Percentiles rank a stretch among this genome's conserved stretches.
Conservation (phyloP, 1,284 basidiomycete genomes). For the Rugosomyces carneus region DNA sequence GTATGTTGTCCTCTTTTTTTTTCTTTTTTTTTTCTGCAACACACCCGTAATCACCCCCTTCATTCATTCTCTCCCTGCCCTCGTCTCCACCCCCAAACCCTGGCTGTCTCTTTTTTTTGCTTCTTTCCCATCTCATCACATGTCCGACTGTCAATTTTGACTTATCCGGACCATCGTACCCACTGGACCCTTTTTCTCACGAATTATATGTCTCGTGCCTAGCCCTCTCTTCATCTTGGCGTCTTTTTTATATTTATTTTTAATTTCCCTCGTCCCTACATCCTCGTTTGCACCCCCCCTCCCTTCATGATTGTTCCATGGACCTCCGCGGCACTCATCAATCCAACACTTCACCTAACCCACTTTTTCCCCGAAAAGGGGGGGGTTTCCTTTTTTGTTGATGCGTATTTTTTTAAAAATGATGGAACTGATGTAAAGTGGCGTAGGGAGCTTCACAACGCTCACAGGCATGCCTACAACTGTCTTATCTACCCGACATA, state of each 20-base stretch:
- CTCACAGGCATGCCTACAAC: constrained; percentile 65
- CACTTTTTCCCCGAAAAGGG: too few relatives aligned
- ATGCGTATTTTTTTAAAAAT: too few relatives aligned
- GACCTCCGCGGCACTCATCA: too few relatives aligned
- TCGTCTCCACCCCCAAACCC: background rate
- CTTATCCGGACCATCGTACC: constrained; percentile 8
- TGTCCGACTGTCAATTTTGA: constrained; percentile 9
- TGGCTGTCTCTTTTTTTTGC: constrained; percentile 16
- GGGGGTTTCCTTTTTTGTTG: too few relatives aligned
- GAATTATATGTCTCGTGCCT: background rate
- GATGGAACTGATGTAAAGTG: background rate
- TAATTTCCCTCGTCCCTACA: background rate
- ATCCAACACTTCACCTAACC: too few relatives aligned
- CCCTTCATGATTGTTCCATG: too few relatives aligned
- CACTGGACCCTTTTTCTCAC: constrained; percentile 1
- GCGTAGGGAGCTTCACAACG: constrained; percentile 54
- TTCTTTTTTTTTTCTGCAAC: background rate
- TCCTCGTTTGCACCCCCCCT: too few relatives aligned
- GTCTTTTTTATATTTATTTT: too few relatives aligned
- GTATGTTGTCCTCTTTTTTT: constrained; percentile 32
- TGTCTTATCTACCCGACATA: constrained; percentile 46
- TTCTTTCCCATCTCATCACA: background rate
- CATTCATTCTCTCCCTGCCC: too few relatives aligned
- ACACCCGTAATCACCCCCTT: too few relatives aligned
- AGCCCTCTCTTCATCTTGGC: background rate